phyloP scores from a whole-genome alignment of 2,329 filamentous ascomycete genomes.

The Sporothrix globosa region DNA sequence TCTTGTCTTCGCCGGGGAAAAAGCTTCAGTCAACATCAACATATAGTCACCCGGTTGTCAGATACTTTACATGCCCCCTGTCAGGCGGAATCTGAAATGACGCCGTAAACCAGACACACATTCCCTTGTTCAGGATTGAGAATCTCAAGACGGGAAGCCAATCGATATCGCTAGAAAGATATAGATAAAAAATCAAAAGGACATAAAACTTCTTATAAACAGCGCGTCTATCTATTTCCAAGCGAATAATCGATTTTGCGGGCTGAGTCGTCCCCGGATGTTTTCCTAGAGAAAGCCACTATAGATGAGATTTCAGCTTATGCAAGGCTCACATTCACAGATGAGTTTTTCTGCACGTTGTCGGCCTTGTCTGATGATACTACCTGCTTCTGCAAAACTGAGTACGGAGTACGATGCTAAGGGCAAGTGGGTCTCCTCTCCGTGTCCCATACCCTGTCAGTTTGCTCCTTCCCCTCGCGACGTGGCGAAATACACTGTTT shows the following conservation, averaged over 20 bases:
- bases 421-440: constrained; percentile 7
- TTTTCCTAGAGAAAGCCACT: background rate
- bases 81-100: background rate
- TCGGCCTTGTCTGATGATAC: constrained; percentile 3
- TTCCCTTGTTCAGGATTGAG: background rate
- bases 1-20: background rate
- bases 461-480: background rate
- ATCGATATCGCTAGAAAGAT: constrained; percentile 3
- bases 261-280: background rate
- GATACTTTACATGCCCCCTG: background rate
- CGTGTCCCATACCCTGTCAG: background rate
- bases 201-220: background rate
- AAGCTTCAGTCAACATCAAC: background rate
- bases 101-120: background rate
- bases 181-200: background rate
- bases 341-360: background rate
- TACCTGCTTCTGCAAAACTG: background rate
- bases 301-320: background rate
- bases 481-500: background rate
- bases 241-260: background rate
- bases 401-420: constrained; percentile 20
- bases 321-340: background rate
- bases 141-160: background rate
- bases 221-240: background rate
- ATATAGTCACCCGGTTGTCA: constrained; percentile 11